Evolutionary conservation across 2,329 filamentous ascomycete species (phyloP), one percentile per base, ranked within the genome.

Genomic region (Colletotrichum cordylinicola): DNA sequence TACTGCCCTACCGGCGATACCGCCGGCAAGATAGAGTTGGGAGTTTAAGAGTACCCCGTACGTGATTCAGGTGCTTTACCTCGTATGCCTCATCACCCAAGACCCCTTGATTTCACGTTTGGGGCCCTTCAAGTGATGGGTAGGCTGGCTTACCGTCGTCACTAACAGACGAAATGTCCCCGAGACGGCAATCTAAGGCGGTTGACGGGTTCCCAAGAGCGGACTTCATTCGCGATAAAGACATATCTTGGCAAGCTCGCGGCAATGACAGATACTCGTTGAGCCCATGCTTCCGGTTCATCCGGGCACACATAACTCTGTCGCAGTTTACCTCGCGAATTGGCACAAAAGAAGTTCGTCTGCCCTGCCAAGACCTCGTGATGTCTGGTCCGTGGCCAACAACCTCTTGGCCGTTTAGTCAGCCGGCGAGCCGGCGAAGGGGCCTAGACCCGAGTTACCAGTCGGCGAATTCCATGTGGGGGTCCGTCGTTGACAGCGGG

Each of bases 401-500:
- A 33, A 5, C 10, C 18, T 21, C 43, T 61, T 61, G 9, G 21
- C 24, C 55, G 1, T 58, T 35, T 24, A 29, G 58, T 35, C 29
- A 61, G 31, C 18, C 58, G 58, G 29, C 58, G 29, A 61, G 58
- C 18, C 58, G 29, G 58, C 58, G 58, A 61, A 0, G 12, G 27
- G 35, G 43, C 24, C 35, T 29, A 56, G 70, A n/a, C 24, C 35
- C 8, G 12, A 15, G 18, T 29, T 55, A 31, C 35, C 35, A 35
- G 35, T 60, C 43, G 35, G 61, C 67, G 35, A 33, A 66, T 60
- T 39, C 16, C 35, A n/a, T 9, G 67, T 39, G 68, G 60, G 24
- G 35, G 33, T 35, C 72, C 61, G 31, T 64, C 15, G n/a, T 66
- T 67, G 69, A 67, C 69, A 72, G 55, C 62, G 69, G 68, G 29